These are phyloP conservation scores for Trichoderma simmonsii DNA, from an alignment of 2,329 filamentous ascomycete species.

Conservation along the genomic window DNA sequence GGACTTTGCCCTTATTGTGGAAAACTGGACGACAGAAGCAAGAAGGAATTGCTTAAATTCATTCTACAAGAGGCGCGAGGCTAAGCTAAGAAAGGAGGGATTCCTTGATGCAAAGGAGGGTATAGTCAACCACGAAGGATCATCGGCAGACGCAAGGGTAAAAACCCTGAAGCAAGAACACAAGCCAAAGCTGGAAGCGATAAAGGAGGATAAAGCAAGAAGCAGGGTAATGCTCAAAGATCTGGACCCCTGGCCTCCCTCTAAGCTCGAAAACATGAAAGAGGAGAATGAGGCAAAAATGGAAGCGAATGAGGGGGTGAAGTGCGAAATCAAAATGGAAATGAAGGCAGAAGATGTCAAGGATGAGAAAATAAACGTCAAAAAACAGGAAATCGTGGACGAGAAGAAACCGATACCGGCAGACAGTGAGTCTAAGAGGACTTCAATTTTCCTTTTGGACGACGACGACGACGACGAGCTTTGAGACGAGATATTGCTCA, in stretches of 20 bases:
- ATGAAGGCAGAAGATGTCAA: constrained; percentile 18
- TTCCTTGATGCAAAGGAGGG: background rate
- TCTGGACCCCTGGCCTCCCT: background rate
- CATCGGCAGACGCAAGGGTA: constrained; percentile 17
- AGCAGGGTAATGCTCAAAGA: constrained; percentile 8
- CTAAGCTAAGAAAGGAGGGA: constrained; percentile 40
- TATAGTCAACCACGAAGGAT: constrained; percentile 26
- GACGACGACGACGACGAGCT: constrained; percentile 40
- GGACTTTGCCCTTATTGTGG: constrained; percentile 86
- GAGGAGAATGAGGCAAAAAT: background rate
- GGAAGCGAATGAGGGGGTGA: constrained; percentile 19
- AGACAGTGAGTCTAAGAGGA: constrained; percentile 28
- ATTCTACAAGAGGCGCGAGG: constrained; percentile 71
- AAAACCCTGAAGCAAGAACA: constrained; percentile 16
- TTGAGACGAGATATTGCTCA: constrained; percentile 22
- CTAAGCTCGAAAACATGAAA: constrained; percentile 7
- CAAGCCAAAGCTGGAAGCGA: background rate
- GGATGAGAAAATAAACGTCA: constrained; percentile 23
- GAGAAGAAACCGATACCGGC: constrained; percentile 24
- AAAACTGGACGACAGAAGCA: constrained; percentile 84
- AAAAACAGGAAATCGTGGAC: background rate
- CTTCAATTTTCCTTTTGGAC: constrained; percentile 38
- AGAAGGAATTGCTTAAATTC: constrained; percentile 71
- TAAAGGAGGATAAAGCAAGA: constrained; percentile 13
- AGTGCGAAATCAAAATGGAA: constrained; percentile 22